A percentile compares a stretch with the other conserved stretches of the same genome.
phyloP scores from a whole-genome alignment of 2,329 filamentous ascomycete species.

The Xenoacremonium recifei region DNA sequence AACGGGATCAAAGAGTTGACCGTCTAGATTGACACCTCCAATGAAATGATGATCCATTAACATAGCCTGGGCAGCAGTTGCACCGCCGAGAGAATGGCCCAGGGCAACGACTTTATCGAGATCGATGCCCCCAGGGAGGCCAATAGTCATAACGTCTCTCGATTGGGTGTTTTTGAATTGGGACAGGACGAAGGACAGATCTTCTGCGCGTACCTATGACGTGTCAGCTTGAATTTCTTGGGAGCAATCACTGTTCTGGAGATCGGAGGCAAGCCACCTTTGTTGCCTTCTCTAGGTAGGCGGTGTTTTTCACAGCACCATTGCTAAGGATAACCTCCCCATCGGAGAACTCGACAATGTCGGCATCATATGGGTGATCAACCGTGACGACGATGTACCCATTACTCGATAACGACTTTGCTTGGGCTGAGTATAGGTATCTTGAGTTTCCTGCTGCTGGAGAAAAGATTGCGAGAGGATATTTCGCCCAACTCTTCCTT shows the following conservation, averaged over 20 bases:
- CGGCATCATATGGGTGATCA: slow-evolving; percentile 48
- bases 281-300: slow-evolving; percentile 15
- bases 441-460: slow-evolving; percentile 44
- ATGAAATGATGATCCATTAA: slow-evolving; percentile 30
- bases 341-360: slow-evolving; percentile 46
- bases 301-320: slow-evolving; percentile 10
- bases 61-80: slow-evolving; percentile 33
- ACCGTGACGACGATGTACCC: slow-evolving; percentile 46
- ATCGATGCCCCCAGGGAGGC: slow-evolving; percentile 25
- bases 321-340: slow-evolving; percentile 26
- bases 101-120: slow-evolving; percentile 30
- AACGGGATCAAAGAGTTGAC: slow-evolving; percentile 30
- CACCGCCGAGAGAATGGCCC: slow-evolving; percentile 40
- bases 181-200: slow-evolving; percentile 37
- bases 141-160: slow-evolving; percentile 12
- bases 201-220: slow-evolving; percentile 33
- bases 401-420: slow-evolving; percentile 43
- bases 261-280: slow-evolving; percentile 9
- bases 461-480: slow-evolving; percentile 35
- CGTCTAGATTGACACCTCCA: slow-evolving; percentile 42
- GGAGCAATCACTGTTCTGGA: accelerated
- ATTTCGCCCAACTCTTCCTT: slow-evolving; percentile 21
- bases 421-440: slow-evolving; percentile 41
- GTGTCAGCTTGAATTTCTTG: slow-evolving; percentile 3
- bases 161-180: slow-evolving; percentile 24